Base-by-base conservation (phyloP, 2,329 filamentous ascomycete genomes). In the Pseudogymnoascus sp. region DNA sequence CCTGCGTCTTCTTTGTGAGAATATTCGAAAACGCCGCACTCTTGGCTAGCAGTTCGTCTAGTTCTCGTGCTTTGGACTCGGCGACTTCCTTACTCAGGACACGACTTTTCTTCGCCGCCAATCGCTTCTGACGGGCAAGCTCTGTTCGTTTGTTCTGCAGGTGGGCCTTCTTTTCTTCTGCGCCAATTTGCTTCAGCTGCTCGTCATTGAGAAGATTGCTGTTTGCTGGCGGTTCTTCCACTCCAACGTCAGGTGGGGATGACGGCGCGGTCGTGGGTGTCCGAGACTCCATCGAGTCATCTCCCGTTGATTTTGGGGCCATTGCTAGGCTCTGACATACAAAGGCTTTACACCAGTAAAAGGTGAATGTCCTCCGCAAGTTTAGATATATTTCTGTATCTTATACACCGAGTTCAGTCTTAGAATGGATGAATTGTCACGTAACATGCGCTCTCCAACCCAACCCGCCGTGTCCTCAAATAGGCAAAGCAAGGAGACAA, bases 11-110 rank as follows among this genome's bases (percentile, higher is more conserved):
- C 61, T 82, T 80, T 0, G 83, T 86, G 1, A 87, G 69, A 8
- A 86, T 85, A 37, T 85, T 81, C 20, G 80, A 82, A 61, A 87
- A 87, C 0, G 82, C 78, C 8, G 79, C 82, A 57, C 81, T 84
- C 68, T 86, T 83, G 41, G 75, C 76, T 0, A 87, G 74, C 2
- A 87, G 72, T 57, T 82, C 79, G 25, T 87, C 82, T 0, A 87
- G 73, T 61, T 86, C 81, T 43, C 76, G 77, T 0, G 82, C 83
- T 66, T 86, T 86, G 0, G 75, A 75, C 50, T 84, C 81, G 1
- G 81, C 75, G 64, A 86, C 82, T 1, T 75, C 72, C 61, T 81
- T 79, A 1, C 78, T 80, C 53, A 82, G 72, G 50, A 66, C 62
- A 66, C 79, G 82, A 67, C 77, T 78, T 68, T 77, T 80, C 64